phyloP scores from a whole-genome alignment of 2,329 filamentous ascomycete species.

The Orbilia blumenaviensis region DNA sequence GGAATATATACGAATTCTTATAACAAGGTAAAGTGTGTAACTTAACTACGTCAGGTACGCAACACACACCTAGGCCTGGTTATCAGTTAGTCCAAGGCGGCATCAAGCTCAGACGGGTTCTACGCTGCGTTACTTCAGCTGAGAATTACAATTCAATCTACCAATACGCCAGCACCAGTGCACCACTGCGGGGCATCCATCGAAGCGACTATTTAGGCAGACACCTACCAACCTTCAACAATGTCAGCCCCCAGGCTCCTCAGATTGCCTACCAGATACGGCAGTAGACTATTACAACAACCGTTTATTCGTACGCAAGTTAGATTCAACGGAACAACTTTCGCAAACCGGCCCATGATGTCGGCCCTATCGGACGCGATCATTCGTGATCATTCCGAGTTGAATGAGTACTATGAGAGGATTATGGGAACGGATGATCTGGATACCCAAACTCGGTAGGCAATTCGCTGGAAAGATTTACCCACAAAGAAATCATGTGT shows the following conservation, averaged over 20 bases:
- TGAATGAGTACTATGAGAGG: conserved; percentile 62
- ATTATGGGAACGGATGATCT: conserved; percentile 61
- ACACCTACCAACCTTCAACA: neutral
- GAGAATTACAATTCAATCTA: too few relatives aligned
- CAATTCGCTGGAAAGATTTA: too few relatives aligned
- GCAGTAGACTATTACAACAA: neutral
- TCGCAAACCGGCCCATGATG: conserved; percentile 15
- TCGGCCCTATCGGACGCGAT: conserved; percentile 60
- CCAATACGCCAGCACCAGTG: too few relatives aligned
- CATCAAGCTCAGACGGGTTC: too few relatives aligned
- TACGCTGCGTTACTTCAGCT: too few relatives aligned
- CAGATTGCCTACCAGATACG: neutral
- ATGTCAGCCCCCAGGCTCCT: neutral
- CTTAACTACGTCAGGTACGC: too few relatives aligned
- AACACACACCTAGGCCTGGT: too few relatives aligned
- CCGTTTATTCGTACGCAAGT: neutral
- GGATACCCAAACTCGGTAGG: conserved; percentile 52
- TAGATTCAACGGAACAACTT: conserved; percentile 14
- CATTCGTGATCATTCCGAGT: conserved; percentile 61
- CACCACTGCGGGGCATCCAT: too few relatives aligned
- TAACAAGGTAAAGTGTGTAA: too few relatives aligned
- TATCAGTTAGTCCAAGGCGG: too few relatives aligned
- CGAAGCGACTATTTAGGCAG: too few relatives aligned
- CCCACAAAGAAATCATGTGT: neutral
- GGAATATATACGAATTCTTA: too few relatives aligned